A percentile compares a stretch with the other conserved stretches of the same genome.
Conservation (phyloP, 2,329 filamentous ascomycete genomes). For the Endoconidiophora laricicola region DNA sequence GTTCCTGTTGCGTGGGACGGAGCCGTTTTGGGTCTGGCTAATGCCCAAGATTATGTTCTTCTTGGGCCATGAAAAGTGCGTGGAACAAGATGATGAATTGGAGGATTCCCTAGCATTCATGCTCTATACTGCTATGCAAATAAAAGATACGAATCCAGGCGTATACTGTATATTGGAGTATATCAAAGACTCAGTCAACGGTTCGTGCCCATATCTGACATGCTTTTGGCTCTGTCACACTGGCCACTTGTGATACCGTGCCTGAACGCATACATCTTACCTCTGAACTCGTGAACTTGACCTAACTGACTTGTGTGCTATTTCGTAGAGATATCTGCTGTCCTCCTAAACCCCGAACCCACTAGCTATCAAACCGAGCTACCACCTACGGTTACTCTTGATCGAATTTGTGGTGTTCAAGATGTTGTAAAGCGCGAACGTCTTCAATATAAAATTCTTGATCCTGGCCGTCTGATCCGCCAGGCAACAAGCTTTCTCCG, state of each 20-base stretch:
- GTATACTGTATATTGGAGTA: conserved; percentile 12
- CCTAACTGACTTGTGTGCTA: neutral
- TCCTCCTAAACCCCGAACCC: conserved; percentile 8
- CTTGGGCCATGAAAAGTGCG: conserved; percentile 34
- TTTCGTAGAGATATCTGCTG: conserved; percentile 10
- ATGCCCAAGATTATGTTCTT: conserved; percentile 41
- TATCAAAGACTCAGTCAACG: conserved; percentile 12
- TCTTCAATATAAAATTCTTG: conserved; percentile 25
- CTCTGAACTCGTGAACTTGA: neutral
- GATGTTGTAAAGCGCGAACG: conserved; percentile 16
- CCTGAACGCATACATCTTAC: neutral
- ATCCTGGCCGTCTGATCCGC: conserved; percentile 27
- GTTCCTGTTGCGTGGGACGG: conserved; percentile 36
- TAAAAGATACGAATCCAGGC: conserved; percentile 6
- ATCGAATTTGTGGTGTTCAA: conserved; percentile 18
- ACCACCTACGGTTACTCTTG: conserved; percentile 24
- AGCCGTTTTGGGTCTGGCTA: conserved; percentile 50
- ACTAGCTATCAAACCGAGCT: conserved; percentile 18
- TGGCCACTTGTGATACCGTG: neutral
- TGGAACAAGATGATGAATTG: conserved; percentile 5
- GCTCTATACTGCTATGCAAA: conserved; percentile 11
- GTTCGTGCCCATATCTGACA: conserved; percentile 1
- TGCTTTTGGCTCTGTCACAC: neutral
- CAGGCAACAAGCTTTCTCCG: conserved; percentile 29
- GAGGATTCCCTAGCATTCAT: conserved; percentile 12